Conservation (phyloP, 1,284 basidiomycete genomes). For the Coniferiporia weirii region DNA sequence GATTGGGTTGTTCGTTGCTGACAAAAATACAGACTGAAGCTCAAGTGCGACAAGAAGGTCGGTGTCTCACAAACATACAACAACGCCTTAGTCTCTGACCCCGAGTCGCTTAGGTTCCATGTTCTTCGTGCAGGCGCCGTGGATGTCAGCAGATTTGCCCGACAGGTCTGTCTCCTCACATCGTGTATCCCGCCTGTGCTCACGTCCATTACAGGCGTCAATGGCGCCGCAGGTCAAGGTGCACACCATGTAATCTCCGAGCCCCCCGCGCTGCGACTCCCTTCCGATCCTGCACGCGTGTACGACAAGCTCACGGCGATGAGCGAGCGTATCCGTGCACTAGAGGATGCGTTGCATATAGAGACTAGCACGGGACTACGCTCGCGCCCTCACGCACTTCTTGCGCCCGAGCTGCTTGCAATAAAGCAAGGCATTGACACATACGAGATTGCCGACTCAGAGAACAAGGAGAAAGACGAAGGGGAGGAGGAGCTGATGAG, state of each 20-base stretch:
- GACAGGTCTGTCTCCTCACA: slow-evolving; percentile 8
- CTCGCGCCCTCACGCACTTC: slow-evolving; percentile 15
- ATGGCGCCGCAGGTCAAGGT: neutral
- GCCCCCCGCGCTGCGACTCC: neutral
- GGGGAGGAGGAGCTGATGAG: slow-evolving; percentile 13
- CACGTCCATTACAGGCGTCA: neutral
- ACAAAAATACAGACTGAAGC: slow-evolving; percentile 6
- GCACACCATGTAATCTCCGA: too few relatives aligned
- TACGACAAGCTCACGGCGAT: slow-evolving; percentile 14
- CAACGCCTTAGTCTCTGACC: neutral
- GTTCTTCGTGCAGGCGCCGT: slow-evolving; percentile 4
- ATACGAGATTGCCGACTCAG: too few relatives aligned
- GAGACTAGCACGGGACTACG: slow-evolving; percentile 13
- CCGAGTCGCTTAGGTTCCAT: slow-evolving; percentile 2
- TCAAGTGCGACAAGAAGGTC: slow-evolving; percentile 19
- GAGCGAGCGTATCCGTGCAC: slow-evolving; percentile 17
- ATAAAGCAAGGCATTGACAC: neutral
- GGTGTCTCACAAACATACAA: neutral
- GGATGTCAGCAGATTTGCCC: slow-evolving; percentile 13
- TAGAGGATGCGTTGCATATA: slow-evolving; percentile 20
- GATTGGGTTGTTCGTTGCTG: neutral
- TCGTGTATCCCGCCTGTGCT: too few relatives aligned
- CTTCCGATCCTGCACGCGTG: neutral
- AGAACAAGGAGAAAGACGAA: slow-evolving; percentile 3
- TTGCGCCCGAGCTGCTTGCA: slow-evolving; percentile 12